Conservation (phyloP, 1,284 basidiomycete species). For the Fomitopsis palustris region DNA sequence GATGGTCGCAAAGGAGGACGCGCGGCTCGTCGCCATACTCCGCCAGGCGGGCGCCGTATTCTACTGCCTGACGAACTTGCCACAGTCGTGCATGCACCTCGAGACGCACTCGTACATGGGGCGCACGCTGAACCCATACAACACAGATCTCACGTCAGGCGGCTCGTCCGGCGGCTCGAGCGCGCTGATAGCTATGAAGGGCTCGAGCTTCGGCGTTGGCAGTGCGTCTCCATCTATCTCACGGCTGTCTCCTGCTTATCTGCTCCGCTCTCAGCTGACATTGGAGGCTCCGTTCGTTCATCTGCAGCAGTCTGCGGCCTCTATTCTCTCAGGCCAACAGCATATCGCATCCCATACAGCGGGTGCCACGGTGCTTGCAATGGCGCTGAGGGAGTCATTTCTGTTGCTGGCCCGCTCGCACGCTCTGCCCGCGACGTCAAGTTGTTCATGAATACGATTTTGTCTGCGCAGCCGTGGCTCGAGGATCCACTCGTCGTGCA, state of each 20-base stretch:
- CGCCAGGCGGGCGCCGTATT: slow-evolving; percentile 30
- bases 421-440: slow-evolving; percentile 12
- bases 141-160: slow-evolving; percentile 29
- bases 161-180: slow-evolving; percentile 46
- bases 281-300: background rate
- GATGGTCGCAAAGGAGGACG: slow-evolving; percentile 1
- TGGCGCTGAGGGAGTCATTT: background rate
- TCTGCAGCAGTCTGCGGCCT: background rate
- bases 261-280: background rate
- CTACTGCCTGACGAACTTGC: slow-evolving; percentile 47
- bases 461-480: slow-evolving; percentile 17
- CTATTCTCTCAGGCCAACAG: background rate
- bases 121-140: slow-evolving; percentile 45
- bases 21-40: background rate
- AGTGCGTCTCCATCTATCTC: slow-evolving; percentile 28
- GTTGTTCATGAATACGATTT: slow-evolving; percentile 13
- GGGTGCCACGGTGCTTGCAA: background rate
- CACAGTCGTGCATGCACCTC: slow-evolving; percentile 39
- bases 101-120: slow-evolving; percentile 36
- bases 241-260: background rate
- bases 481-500: slow-evolving; percentile 16
- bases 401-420: background rate
- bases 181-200: slow-evolving; percentile 46
- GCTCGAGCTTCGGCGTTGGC: slow-evolving; percentile 50
- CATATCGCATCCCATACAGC: background rate